phyloP scores from a whole-genome alignment of 805 yeast genomes.

The Candida palmyrensis region DNA sequence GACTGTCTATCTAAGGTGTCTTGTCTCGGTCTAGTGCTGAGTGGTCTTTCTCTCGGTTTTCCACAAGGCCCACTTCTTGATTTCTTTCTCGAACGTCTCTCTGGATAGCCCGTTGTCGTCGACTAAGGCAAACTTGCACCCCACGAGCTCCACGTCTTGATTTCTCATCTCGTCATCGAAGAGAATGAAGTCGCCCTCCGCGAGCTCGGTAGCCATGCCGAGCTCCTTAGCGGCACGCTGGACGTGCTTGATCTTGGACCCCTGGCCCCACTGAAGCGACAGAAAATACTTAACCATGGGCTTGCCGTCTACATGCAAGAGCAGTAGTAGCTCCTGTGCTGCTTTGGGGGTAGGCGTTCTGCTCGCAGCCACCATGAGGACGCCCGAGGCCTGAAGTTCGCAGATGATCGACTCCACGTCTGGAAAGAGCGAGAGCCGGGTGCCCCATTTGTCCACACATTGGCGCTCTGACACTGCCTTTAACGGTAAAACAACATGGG shows the following conservation, averaged over 20 bases:
- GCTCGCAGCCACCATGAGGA: slow-evolving; percentile 64
- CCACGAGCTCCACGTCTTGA: slow-evolving; percentile 65
- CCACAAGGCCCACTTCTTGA: slow-evolving; percentile 27
- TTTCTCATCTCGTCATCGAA: slow-evolving; percentile 82
- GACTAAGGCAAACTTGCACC: slow-evolving; percentile 66
- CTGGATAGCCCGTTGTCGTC: slow-evolving; percentile 60
- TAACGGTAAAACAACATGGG: slow-evolving; percentile 59
- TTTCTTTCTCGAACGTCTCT: slow-evolving; percentile 44
- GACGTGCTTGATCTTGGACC: slow-evolving; percentile 56
- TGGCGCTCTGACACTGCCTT: slow-evolving; percentile 26
- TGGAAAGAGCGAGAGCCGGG: slow-evolving; percentile 49
- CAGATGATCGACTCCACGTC: slow-evolving; percentile 64
- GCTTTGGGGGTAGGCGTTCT: slow-evolving; percentile 75
- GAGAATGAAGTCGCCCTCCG: slow-evolving; percentile 34
- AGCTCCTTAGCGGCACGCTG: slow-evolving; percentile 42
- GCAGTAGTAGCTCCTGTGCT: slow-evolving; percentile 59
- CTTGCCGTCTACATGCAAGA: slow-evolving; percentile 47
- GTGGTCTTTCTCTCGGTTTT: slow-evolving; percentile 1
- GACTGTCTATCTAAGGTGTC: background rate
- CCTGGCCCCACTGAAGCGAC: slow-evolving; percentile 65
- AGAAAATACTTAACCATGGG: slow-evolving; percentile 53
- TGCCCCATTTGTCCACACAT: slow-evolving; percentile 52
- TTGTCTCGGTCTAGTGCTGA: background rate
- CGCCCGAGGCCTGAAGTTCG: slow-evolving; percentile 44
- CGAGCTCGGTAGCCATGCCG: slow-evolving; percentile 44